Evolutionary conservation across 1,139 yeast species (phyloP).

Genomic region (Casaregolazyma suthepensis): DNA sequence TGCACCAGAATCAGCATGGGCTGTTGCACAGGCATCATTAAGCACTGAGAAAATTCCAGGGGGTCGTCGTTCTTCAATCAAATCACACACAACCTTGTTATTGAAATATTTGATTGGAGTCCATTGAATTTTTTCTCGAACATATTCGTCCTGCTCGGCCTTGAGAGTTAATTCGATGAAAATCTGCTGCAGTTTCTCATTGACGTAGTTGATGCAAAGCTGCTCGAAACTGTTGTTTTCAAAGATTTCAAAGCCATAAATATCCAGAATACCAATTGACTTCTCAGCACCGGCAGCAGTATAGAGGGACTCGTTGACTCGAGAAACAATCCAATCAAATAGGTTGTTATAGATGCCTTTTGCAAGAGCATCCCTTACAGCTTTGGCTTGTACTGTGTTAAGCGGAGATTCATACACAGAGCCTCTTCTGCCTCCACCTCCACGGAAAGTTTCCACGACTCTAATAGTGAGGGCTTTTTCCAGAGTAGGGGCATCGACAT

Average conservation of each 20-base stretch:
- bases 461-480: constrained; percentile 69
- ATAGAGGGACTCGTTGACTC: constrained; percentile 73
- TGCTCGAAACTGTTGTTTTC: constrained; percentile 97
- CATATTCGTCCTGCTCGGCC: constrained; percentile 96
- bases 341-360: constrained; percentile 89
- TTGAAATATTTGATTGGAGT: constrained; percentile 96
- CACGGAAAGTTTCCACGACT: constrained; percentile 75
- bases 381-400: constrained; percentile 85
- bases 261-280: constrained; percentile 91
- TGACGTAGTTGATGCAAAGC: constrained; percentile 92
- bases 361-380: constrained; percentile 92
- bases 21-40: constrained; percentile 96
- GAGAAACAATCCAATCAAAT: constrained; percentile 95
- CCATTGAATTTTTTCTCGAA: constrained; percentile 94
- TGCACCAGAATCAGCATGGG: constrained; percentile 95
- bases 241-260: constrained; percentile 96
- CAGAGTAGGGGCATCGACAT: constrained; percentile 65
- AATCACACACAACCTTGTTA: constrained; percentile 93
- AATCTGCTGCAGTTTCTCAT: constrained; percentile 94
- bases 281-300: constrained; percentile 44
- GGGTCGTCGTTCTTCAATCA: constrained; percentile 90
- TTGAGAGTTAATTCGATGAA: constrained; percentile 91
- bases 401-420: constrained; percentile 93
- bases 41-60: constrained; percentile 96
- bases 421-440: constrained; percentile 81